Percentiles rank a stretch among this genome's conserved stretches.
phyloP scores from a whole-genome alignment of 2,329 filamentous ascomycete species.

The Colletotrichum spaethianum region DNA sequence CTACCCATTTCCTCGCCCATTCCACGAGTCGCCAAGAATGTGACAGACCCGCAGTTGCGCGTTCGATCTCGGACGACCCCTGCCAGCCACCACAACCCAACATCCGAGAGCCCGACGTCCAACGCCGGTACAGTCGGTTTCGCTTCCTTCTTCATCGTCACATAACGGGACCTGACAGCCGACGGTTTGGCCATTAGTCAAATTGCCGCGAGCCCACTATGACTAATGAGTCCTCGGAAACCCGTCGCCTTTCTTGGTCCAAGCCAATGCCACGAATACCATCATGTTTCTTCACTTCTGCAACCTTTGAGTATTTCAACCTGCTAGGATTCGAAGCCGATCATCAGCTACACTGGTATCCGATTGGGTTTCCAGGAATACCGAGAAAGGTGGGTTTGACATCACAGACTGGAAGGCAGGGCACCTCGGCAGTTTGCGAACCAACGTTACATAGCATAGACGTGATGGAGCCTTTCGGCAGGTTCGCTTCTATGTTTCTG shows the following conservation, averaged over 20 bases:
- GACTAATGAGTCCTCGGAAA: neutral
- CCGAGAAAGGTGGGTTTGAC: neutral
- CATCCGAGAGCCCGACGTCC: neutral
- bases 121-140: neutral
- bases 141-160: neutral
- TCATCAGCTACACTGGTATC: neutral
- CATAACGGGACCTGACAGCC: neutral
- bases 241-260: neutral
- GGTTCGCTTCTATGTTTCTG: neutral
- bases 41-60: neutral
- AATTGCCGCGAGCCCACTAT: neutral
- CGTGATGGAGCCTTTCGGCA: neutral
- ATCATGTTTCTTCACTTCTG: neutral
- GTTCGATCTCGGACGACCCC: neutral
- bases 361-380: no score
- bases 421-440: neutral
- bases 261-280: neutral
- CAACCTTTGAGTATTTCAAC: neutral
- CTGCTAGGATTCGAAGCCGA: neutral
- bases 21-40: neutral
- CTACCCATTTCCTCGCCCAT: neutral
- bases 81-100: neutral
- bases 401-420: no score
- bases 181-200: neutral
- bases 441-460: conserved; percentile 5